Evolutionary conservation across 352 stramenopile genomes (phyloP).

Genomic region (Globisporangium orthogonon): DNA sequence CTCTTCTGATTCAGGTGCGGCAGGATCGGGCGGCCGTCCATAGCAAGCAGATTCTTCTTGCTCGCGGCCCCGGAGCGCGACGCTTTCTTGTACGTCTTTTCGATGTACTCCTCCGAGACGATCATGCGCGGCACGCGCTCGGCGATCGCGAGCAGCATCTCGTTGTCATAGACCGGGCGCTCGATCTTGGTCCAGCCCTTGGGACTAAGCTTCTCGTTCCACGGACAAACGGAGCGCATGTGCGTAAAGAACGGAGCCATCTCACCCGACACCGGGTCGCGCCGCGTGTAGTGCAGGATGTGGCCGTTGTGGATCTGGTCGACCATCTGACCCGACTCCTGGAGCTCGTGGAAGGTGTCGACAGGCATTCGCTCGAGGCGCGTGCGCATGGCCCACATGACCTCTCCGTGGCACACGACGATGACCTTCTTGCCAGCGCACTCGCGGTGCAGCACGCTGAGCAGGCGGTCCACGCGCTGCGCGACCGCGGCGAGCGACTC

Average conservation of each 20-base stretch:
- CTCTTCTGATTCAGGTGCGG: slow-evolving; percentile 5
- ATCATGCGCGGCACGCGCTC: slow-evolving; percentile 85
- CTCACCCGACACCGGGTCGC: slow-evolving; percentile 57
- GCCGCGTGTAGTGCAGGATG: slow-evolving; percentile 84
- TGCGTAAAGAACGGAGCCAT: slow-evolving; percentile 86
- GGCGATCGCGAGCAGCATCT: slow-evolving; percentile 77
- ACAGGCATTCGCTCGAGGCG: slow-evolving; percentile 85
- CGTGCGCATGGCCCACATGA: slow-evolving; percentile 88
- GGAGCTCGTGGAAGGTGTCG: slow-evolving; percentile 82
- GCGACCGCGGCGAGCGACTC: slow-evolving; percentile 80
- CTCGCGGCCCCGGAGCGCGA: slow-evolving; percentile 9
- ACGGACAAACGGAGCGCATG: slow-evolving; percentile 86
- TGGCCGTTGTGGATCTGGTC: slow-evolving; percentile 89
- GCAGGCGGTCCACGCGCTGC: slow-evolving; percentile 71
- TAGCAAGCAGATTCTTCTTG: slow-evolving; percentile 12
- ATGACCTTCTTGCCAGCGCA: slow-evolving; percentile 73
- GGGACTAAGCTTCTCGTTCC: slow-evolving; percentile 85
- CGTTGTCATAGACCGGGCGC: slow-evolving; percentile 85
- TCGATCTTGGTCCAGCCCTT: slow-evolving; percentile 88
- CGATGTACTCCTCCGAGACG: slow-evolving; percentile 84
- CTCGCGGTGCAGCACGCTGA: slow-evolving; percentile 77
- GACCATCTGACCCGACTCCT: slow-evolving; percentile 79
- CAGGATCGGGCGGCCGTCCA: slow-evolving; percentile 6
- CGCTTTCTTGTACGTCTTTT: slow-evolving; percentile 70
- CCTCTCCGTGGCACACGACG: slow-evolving; percentile 84